Evolutionary conservation across 1,284 basidiomycete genomes (phyloP), one percentile per base, ranked within the genome.

Genomic region (Boletus austroedulis): DNA sequence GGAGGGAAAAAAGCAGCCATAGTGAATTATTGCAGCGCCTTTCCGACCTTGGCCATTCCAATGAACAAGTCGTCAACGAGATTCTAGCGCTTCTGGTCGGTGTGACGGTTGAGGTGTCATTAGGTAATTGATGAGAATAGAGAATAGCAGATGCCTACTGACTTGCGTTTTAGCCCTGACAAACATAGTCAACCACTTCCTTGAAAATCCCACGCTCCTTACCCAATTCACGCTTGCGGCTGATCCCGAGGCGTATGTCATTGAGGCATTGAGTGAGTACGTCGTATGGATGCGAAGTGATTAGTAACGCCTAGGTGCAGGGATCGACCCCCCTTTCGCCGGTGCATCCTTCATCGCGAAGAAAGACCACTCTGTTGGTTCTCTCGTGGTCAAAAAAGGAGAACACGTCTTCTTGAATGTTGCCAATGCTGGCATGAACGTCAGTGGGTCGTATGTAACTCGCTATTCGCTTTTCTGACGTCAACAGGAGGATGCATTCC

Each of bases 21-120:
- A 76, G 80, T 34, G 79, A 81, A 34, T 70, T 90, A 45, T 76
- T 84, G 58, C 80, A 82, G 63, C 79, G 80, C 8, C 75, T 92
- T 28, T 75, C 80, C 36, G 79, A 77, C 21, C 71, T 84, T 26
- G 83, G 84, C 5, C 78, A 79, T 46, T 78, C 82, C 6, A 74
- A 76, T 2, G 84, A 89, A 52, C 80, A 86, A 55, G 74, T 88
- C 17, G 80, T 85, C 11, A 90, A 90, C 66, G 82, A 82, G 31
- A 76, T 91, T 44, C 71, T 92, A 34, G 87, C 89, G n/a, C 71
- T 92, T 31, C 75, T 90, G 73, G 80, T 91, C 54, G 81, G 82
- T 24, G 75, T 82, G 5, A 83, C 85, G 6, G 84, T 86, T 14
- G 89, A 91, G 73, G 70, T 91, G 43, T 82, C 86, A 17, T 78